These are phyloP conservation scores for Aspergillus sclerotiicarbonarius DNA, from an alignment of 495 filamentous ascomycete genomes.

Conservation along the genomic window DNA sequence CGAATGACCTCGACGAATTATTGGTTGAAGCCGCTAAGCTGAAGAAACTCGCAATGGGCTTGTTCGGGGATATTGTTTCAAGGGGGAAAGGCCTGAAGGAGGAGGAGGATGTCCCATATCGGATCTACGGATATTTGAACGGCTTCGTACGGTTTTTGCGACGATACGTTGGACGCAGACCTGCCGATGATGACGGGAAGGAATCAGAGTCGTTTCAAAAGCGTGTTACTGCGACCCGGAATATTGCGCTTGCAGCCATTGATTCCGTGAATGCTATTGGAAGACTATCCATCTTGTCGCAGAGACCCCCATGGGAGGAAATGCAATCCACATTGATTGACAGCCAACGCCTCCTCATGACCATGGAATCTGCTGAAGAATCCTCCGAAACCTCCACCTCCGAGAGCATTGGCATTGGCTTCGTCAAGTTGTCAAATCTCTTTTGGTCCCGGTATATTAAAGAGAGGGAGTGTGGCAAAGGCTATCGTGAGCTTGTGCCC, in stretches of 20 bases:
- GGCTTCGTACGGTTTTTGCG: conserved; percentile 43
- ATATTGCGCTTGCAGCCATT: conserved; percentile 39
- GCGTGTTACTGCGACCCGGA: conserved; percentile 32
- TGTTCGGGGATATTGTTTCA: conserved; percentile 45
- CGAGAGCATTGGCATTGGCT: conserved; percentile 26
- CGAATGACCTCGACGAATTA: conserved; percentile 67
- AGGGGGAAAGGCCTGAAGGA: conserved; percentile 22
- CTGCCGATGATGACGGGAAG: conserved; percentile 29
- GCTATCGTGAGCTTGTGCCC: conserved; percentile 34
- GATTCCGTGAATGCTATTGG: conserved; percentile 44
- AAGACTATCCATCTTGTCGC: conserved; percentile 39
- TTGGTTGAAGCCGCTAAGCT: conserved; percentile 60
- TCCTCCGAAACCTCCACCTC: conserved; percentile 15
- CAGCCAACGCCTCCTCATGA: conserved; percentile 36
- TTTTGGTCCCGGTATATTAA: conserved; percentile 67
- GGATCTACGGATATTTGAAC: conserved; percentile 39
- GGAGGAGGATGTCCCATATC: conserved; percentile 21
- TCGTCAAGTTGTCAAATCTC: conserved; percentile 68
- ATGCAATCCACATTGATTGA: conserved; percentile 38
- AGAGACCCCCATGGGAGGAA: conserved; percentile 40
- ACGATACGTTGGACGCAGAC: conserved; percentile 44
- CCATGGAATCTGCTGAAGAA: conserved; percentile 34
- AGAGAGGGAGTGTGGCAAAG: conserved; percentile 41
- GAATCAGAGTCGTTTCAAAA: conserved; percentile 32
- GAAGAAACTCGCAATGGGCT: conserved; percentile 57